Evolutionary conservation across 2,329 filamentous ascomycete genomes (phyloP), one percentile per base, ranked within the genome.

Genomic region (Phaeomoniella chlamydospora): DNA sequence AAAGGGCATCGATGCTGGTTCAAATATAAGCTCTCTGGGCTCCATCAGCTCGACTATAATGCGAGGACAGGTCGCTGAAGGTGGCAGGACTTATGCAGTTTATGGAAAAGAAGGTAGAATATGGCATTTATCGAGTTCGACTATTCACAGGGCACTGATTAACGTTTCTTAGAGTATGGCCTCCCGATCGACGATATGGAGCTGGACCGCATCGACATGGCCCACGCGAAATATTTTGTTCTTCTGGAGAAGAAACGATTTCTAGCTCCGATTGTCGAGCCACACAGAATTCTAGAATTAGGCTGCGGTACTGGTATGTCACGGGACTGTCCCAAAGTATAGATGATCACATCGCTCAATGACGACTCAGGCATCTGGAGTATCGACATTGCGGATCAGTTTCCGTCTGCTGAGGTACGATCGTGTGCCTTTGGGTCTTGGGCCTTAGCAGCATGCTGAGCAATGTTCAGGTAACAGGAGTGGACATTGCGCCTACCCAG

Each of bases 371-470:
- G 43, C 14, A 39, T 38, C 3, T 45, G 43, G 43, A 40, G 39
- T 4, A 53, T 61, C 16, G 56, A 61, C 33, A 54, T 55, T 33
- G 53, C 51, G 35, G 43, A 61, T 43, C 32, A 54, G 34, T 49
- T 55, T 38, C 56, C 57, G 4, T 50, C 49, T 15, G 59, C 64
- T 13, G 45, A 53, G 19, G 57, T 70, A 4, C 48, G 50, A 38
- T 61, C 58, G 53, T 42, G 48, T 15, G 32, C 15, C 32, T 4
- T 34, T 18, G n/a, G n/a, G 16, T 16, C 14, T 34, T 18, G 26
- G 15, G 12, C 31, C 15, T 13, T 31, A 29, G n/a, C 15, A 14
- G 4, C 16, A 16, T 35, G 29, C 4, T 15, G 13, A n/a, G n/a
- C 19, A 26, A 19, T n/a, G 22, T 26, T 13, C 11, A 38, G 37